Percentiles rank a stretch among this genome's conserved stretches.
phyloP scores from a whole-genome alignment of 2,329 filamentous ascomycete species.

The Hypoxylon sp. region DNA sequence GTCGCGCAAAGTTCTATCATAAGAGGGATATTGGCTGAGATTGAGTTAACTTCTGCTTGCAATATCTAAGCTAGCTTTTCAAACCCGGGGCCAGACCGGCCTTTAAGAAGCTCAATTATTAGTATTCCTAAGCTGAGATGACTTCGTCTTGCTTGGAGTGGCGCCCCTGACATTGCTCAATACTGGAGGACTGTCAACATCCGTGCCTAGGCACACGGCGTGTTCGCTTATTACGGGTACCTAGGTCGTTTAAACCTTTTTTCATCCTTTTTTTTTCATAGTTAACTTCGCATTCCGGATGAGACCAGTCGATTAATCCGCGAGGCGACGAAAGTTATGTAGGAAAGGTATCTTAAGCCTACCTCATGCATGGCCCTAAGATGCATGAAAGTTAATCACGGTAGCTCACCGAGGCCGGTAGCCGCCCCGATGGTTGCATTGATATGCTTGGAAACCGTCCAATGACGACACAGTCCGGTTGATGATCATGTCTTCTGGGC shows the following conservation, averaged over 20 bases:
- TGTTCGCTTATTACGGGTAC: not conserved
- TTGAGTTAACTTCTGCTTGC: not conserved
- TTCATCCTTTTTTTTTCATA: too few relatives aligned
- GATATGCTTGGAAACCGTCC: slow-evolving; percentile 13
- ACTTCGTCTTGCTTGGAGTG: not conserved
- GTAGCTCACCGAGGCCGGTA: slow-evolving; percentile 6
- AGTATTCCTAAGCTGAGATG: not conserved
- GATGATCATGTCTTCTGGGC: not conserved
- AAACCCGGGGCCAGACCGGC: slow-evolving; percentile 1
- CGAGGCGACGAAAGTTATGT: not conserved
- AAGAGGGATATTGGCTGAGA: not conserved
- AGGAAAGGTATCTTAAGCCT: slow-evolving; percentile 9
- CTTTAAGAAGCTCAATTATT: not conserved
- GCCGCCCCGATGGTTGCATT: slow-evolving; percentile 24
- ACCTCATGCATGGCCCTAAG: slow-evolving; percentile 17
- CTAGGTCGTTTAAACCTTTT: too few relatives aligned
- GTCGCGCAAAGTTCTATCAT: not conserved
- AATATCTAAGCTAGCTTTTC: not conserved
- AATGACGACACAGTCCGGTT: slow-evolving; percentile 9
- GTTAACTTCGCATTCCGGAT: not conserved
- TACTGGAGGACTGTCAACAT: not conserved
- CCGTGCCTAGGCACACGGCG: not conserved
- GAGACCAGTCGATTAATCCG: not conserved
- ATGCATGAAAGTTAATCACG: slow-evolving; percentile 23
- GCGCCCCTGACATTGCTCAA: not conserved